phyloP scores from a whole-genome alignment of 2,329 filamentous ascomycete species.

The Phoma sp. region DNA sequence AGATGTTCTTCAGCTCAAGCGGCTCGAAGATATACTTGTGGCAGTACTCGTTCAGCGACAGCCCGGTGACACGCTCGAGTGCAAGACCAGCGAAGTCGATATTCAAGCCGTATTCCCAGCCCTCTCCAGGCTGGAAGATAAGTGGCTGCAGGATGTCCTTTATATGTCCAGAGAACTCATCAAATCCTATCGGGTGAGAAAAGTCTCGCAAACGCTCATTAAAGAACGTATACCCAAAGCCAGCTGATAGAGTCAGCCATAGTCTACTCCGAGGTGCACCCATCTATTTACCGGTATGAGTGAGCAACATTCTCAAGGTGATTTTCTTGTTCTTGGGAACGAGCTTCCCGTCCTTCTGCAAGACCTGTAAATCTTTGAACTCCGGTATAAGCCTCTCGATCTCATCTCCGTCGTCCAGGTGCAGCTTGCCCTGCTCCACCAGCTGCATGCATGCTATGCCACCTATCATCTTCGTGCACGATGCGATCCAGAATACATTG shows the following conservation, averaged over 20 bases:
- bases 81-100: constrained; percentile 57
- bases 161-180: constrained; percentile 64
- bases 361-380: constrained; percentile 48
- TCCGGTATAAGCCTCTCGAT: constrained; percentile 36
- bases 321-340: constrained; percentile 53
- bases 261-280: neutral
- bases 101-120: constrained; percentile 61
- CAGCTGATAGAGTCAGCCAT: constrained; percentile 34
- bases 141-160: constrained; percentile 62
- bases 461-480: constrained; percentile 52
- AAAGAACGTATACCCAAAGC: constrained; percentile 58
- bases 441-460: constrained; percentile 43
- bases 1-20: constrained; percentile 56
- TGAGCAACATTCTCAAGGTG: constrained; percentile 57
- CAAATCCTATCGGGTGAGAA: constrained; percentile 58
- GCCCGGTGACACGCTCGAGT: constrained; percentile 52
- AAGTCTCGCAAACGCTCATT: constrained; percentile 53
- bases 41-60: constrained; percentile 53
- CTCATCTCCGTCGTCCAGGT: constrained; percentile 37
- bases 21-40: constrained; percentile 54
- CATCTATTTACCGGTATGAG: constrained; percentile 48
- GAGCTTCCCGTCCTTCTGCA: constrained; percentile 40
- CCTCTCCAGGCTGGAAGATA: constrained; percentile 66
- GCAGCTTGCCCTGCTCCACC: constrained; percentile 41
- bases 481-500: constrained; percentile 62